These are phyloP conservation scores for Stereum hirsutum DNA, from an alignment of 1,284 basidiomycete species.

Conservation along the genomic window DNA sequence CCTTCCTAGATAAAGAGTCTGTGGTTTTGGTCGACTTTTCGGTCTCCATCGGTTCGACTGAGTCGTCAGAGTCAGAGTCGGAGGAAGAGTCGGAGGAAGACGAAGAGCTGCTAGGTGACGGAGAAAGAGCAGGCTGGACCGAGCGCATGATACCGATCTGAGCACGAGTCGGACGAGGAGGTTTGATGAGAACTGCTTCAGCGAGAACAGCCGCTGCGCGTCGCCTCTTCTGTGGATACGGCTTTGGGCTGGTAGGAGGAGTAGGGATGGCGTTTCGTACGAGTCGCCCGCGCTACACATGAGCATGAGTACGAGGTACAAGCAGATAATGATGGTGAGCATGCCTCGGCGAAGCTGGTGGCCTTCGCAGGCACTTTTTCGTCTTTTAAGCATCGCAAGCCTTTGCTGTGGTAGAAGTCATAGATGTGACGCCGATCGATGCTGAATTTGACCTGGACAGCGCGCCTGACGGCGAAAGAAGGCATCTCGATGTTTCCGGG, in stretches of 20 bases:
- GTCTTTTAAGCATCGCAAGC: slow-evolving; percentile 26
- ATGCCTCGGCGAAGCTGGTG: no score
- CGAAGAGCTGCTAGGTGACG: neutral
- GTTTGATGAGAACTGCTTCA: slow-evolving; percentile 4
- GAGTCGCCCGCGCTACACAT: no score
- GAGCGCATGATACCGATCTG: slow-evolving; percentile 6
- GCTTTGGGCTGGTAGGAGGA: slow-evolving; percentile 4
- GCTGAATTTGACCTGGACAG: slow-evolving; percentile 54
- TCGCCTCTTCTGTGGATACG: slow-evolving; percentile 8
- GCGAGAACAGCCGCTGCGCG: slow-evolving; percentile 8
- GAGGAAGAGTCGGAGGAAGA: slow-evolving; percentile 2
- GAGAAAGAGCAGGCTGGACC: neutral
- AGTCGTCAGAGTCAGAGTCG: no score
- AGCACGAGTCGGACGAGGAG: slow-evolving; percentile 5
- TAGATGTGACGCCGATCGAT: slow-evolving; percentile 68
- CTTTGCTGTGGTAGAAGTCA: slow-evolving; percentile 62
- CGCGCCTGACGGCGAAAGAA: slow-evolving; percentile 55
- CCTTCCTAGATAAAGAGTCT: no score
- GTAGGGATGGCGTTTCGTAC: no score
- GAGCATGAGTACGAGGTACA: no score
- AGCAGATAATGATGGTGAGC: no score
- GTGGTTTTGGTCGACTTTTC: no score
- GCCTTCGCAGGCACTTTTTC: slow-evolving; percentile 27
- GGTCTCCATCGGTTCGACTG: no score
- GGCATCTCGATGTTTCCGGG: slow-evolving; percentile 68